phyloP scores from a whole-genome alignment of 2,329 filamentous ascomycete genomes.

The Pseudopithomyces chartarum region DNA sequence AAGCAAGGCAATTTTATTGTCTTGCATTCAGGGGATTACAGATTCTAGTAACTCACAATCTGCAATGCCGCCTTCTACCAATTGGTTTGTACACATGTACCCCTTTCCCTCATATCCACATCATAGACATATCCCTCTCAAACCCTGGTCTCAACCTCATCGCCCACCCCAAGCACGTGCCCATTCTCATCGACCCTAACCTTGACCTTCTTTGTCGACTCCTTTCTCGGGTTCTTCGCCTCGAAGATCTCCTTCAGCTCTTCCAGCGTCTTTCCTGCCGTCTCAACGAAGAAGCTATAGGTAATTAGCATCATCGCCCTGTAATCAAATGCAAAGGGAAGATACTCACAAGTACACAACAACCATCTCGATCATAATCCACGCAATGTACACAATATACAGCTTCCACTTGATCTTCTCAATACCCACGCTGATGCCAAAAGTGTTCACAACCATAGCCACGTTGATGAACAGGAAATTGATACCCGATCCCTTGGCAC shows the following conservation, averaged over 20 bases:
- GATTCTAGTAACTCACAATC: too few relatives aligned
- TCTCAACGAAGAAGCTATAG: constrained; percentile 40
- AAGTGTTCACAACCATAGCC: constrained; percentile 41
- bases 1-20: neutral
- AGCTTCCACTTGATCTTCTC: constrained; percentile 39
- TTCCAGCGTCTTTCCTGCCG: constrained; percentile 38
- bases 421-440: constrained; percentile 38
- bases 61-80: neutral
- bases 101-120: neutral
- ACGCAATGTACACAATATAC: constrained; percentile 39
- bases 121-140: neutral
- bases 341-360: constrained; percentile 25
- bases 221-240: constrained; percentile 33
- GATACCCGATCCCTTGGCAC: constrained; percentile 44
- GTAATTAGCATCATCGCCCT: neutral
- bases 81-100: neutral
- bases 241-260: constrained; percentile 41
- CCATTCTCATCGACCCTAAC: constrained; percentile 30
- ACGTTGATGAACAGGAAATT: constrained; percentile 42
- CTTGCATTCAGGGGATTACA: neutral
- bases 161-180: constrained; percentile 29
- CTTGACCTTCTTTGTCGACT: constrained; percentile 27
- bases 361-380: constrained; percentile 37
- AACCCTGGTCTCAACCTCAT: constrained; percentile 16
- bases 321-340: neutral